Evolutionary conservation across 495 filamentous ascomycete genomes (phyloP).

Genomic region (Podospora appendiculata): DNA sequence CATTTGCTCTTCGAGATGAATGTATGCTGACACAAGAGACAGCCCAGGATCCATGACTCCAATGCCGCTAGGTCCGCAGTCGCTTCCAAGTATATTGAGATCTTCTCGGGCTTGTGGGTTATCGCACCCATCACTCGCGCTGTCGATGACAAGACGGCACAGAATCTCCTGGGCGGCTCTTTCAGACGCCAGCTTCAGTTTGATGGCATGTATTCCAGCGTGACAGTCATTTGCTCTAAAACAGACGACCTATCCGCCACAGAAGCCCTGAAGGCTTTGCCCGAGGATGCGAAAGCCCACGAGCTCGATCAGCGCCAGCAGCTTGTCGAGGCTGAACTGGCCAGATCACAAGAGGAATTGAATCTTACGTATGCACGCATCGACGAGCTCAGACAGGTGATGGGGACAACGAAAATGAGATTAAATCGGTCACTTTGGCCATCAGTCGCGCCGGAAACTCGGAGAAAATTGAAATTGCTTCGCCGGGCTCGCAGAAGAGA

Average conservation of each 20-base stretch:
- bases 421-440: not conserved
- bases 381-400: not conserved
- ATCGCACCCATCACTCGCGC: constrained; percentile 58
- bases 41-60: constrained; percentile 55
- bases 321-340: constrained; percentile 2
- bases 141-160: constrained; percentile 58
- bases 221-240: constrained; percentile 64
- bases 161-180: constrained; percentile 48
- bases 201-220: constrained; percentile 47
- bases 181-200: constrained; percentile 61
- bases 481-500: constrained; percentile 28
- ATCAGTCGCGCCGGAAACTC: not conserved
- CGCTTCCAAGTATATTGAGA: constrained; percentile 54
- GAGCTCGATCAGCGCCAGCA: constrained; percentile 1
- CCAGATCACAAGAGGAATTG: constrained; percentile 27
- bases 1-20: no score
- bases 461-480: constrained; percentile 26
- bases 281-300: constrained; percentile 35
- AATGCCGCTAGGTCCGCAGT: constrained; percentile 58
- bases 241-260: constrained; percentile 53
- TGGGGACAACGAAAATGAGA: not conserved
- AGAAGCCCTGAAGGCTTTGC: constrained; percentile 19
- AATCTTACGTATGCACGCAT: not conserved
- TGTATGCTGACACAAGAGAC: not conserved
- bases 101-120: constrained; percentile 49